Evolutionary conservation across 352 stramenopile species (phyloP), one percentile per base, ranked within the genome.

Genomic region (Phytopythium chamaehyphon): DNA sequence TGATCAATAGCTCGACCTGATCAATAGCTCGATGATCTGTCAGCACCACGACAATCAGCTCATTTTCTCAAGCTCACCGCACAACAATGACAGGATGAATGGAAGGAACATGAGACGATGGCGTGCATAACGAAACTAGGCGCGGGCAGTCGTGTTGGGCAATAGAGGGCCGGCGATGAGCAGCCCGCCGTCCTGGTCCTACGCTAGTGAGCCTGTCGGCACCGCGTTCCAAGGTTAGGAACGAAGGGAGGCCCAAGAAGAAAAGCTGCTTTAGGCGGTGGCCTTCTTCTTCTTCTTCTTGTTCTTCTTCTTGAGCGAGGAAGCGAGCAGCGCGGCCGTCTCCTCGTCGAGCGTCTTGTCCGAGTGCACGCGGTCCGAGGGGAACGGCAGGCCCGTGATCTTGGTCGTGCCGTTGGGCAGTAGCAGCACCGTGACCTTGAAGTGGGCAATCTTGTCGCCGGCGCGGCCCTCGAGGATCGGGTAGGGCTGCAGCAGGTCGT

Each of bases 391-490:
- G 45, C 96, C 96, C 40, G 96, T 99, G 49, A 99, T 98, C 76
- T 97, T 95, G 28, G 81, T 86, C 5, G 96, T 98, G 61, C 97
- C 97, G 36, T 83, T 97, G 26, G 95, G 90, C 54, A 99, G 66
- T 43, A 99, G 80, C 49, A 99, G 77, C 42, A 99, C 93, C 12
- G 98, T 99, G 51, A 90, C 96, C 86, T 99, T 99, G 77, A 99
- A 98, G 76, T 99, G 98, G 6, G 95, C 96, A 28, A 99, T 91
- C 64, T 98, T 95, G 48, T 98, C 96, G 43, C 94, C 96, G 11
- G 76, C 70, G 47, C 91, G 86, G 55, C 97, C 97, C 68, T 98
- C 88, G 54, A 99, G 76, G 57, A 98, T 97, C 26, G 97, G 97
- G 73, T 99, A 99, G 5, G 95, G 86, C 61, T 96, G 88, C 54